Evolutionary conservation across 352 stramenopile genomes (phyloP).

Genomic region (Pythium scleroteichum): DNA sequence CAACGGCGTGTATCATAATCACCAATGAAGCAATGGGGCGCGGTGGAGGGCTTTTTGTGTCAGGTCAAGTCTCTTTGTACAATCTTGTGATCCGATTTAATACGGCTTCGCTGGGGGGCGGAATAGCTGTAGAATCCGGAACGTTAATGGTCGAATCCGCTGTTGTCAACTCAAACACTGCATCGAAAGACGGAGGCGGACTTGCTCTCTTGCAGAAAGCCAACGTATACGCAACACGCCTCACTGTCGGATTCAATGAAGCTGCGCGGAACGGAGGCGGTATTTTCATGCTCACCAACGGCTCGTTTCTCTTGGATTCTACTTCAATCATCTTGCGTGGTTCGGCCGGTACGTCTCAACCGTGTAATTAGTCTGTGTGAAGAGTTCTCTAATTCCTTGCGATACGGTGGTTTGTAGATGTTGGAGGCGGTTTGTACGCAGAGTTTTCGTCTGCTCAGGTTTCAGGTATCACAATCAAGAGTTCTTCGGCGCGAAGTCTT

Average conservation of each 20-base stretch:
- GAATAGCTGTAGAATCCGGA: slow-evolving; percentile 30
- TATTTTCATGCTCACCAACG: slow-evolving; percentile 42
- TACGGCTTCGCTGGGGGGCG: slow-evolving; percentile 33
- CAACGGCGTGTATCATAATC: neutral
- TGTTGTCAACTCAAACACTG: slow-evolving; percentile 34
- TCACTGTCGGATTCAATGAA: slow-evolving; percentile 30
- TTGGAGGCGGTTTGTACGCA: slow-evolving; percentile 22
- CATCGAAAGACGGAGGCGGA: slow-evolving; percentile 42
- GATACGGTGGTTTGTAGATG: neutral
- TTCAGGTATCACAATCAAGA: slow-evolving; percentile 2
- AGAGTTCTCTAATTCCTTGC: neutral
- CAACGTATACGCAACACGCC: slow-evolving; percentile 17
- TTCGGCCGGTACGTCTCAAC: slow-evolving; percentile 34
- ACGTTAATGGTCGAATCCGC: slow-evolving; percentile 18
- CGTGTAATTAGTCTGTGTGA: no score
- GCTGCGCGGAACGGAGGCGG: slow-evolving; percentile 44
- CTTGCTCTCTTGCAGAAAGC: slow-evolving; percentile 38
- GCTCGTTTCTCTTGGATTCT: slow-evolving; percentile 30
- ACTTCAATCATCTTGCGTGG: slow-evolving; percentile 33
- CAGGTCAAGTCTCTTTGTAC: neutral
- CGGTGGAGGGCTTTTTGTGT: slow-evolving; percentile 20
- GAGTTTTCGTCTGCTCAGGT: slow-evolving; percentile 22
- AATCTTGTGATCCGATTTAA: slow-evolving; percentile 30
- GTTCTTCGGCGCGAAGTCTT: neutral
- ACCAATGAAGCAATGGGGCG: slow-evolving; percentile 9